A percentile compares a stretch with the other conserved stretches of the same genome.
These are phyloP conservation scores for Alternaria hordeiaustralica DNA, from an alignment of 2,329 filamentous ascomycete species.

Conservation along the genomic window DNA sequence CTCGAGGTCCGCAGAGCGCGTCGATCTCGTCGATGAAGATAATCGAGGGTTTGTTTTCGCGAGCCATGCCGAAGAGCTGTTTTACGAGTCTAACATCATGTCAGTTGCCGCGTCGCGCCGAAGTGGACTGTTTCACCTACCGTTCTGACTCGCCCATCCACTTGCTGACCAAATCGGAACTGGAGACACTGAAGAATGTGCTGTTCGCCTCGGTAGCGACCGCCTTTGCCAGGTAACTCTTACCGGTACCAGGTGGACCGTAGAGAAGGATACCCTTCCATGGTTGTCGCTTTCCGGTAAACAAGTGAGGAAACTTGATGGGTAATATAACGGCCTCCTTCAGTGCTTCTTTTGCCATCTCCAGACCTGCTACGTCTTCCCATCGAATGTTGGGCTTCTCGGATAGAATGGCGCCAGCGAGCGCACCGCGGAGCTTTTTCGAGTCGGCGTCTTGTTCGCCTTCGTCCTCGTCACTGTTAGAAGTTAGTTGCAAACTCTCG, in stretches of 20 bases:
- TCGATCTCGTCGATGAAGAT: slow-evolving; percentile 99
- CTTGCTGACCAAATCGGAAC: slow-evolving; percentile 95
- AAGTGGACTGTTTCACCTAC: slow-evolving; percentile 55
- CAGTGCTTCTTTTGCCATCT: slow-evolving; percentile 91
- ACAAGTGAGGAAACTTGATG: slow-evolving; percentile 97
- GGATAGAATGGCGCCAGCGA: slow-evolving; percentile 89
- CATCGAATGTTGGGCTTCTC: slow-evolving; percentile 97
- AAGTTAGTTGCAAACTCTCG: slow-evolving; percentile 3
- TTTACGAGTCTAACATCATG: slow-evolving; percentile 76
- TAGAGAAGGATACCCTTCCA: slow-evolving; percentile 99
- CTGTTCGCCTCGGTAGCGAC: slow-evolving; percentile 98
- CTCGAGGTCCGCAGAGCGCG: slow-evolving; percentile 89
- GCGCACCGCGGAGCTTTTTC: slow-evolving; percentile 91
- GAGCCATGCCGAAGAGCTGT: slow-evolving; percentile 94
- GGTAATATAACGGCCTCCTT: slow-evolving; percentile 98
- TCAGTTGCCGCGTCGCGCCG: slow-evolving; percentile 11
- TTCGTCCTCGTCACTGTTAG: slow-evolving; percentile 64
- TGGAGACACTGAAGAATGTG: slow-evolving; percentile 98
- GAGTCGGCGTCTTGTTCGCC: slow-evolving; percentile 82
- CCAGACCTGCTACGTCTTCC: slow-evolving; percentile 96
- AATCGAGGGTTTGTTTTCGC: slow-evolving; percentile 97
- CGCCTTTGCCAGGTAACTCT: slow-evolving; percentile 96
- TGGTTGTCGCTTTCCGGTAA: slow-evolving; percentile 93
- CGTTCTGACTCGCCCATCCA: slow-evolving; percentile 99
- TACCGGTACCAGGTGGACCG: slow-evolving; percentile 94